These are phyloP conservation scores for Pinus taeda DNA, from an alignment of 75 land plant species.

Conservation along the genomic window DNA sequence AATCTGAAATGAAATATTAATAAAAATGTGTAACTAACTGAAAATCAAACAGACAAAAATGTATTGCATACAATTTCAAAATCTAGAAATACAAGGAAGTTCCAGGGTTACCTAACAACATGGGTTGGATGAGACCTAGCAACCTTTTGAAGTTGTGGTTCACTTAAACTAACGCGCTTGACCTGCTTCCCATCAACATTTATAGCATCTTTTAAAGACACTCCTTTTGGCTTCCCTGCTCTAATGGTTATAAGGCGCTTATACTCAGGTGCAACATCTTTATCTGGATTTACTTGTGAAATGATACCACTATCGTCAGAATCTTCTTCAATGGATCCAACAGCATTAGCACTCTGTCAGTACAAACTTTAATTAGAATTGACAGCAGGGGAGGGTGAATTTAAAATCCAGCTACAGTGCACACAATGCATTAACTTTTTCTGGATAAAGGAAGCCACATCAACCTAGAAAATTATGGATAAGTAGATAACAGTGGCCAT, in stretches of 20 bases:
- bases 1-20: constrained; percentile 38
- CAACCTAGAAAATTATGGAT: background rate
- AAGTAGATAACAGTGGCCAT: background rate
- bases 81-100: constrained; percentile 2
- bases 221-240: constrained; percentile 72
- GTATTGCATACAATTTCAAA: background rate
- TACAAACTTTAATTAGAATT: constrained; percentile 1
- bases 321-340: constrained; percentile 7
- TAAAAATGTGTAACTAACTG: background rate
- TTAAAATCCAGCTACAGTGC: background rate
- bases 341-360: constrained; percentile 6
- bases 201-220: constrained; percentile 44
- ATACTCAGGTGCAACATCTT: constrained; percentile 46
- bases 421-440: background rate
- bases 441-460: background rate
- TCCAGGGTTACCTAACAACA: constrained; percentile 40
- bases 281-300: background rate
- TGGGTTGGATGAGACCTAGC: constrained; percentile 20
- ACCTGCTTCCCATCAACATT: constrained; percentile 31
- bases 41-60: background rate
- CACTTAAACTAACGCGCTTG: constrained; percentile 77
- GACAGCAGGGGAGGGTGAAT: background rate
- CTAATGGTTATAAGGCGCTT: constrained; percentile 71
- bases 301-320: constrained; percentile 21
- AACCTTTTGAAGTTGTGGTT: constrained; percentile 54